Conservation (phyloP, 306 rosid species). For the Lathyrus oleraceus region DNA sequence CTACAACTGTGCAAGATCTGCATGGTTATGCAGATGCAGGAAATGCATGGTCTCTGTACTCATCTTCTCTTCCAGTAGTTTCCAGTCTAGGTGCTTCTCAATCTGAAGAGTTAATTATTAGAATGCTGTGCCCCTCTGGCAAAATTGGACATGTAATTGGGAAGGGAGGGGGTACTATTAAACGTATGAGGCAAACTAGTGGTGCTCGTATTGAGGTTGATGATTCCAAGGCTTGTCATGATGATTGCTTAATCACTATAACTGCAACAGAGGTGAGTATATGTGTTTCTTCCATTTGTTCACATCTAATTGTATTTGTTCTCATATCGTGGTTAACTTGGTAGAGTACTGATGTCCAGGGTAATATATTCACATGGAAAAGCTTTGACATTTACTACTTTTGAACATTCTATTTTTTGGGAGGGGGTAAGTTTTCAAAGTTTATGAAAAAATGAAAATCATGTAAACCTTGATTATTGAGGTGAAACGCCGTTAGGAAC, state of each 20-base stretch:
- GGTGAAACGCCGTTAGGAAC: too few species aligned
- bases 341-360: neutral
- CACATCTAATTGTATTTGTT: constrained; percentile 23
- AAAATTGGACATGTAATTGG: constrained; percentile 97
- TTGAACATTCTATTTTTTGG: too few species aligned
- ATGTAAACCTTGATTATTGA: too few species aligned
- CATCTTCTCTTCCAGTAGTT: constrained; percentile 81
- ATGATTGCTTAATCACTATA: constrained; percentile 74
- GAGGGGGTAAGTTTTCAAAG: too few species aligned
- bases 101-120: constrained; percentile 55
- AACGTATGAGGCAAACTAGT: constrained; percentile 83
- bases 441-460: too few species aligned
- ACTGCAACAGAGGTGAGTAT: constrained; percentile 71
- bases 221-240: constrained; percentile 71
- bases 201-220: constrained; percentile 94
- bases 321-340: constrained; percentile 18
- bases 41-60: constrained; percentile 72
- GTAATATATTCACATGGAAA: too few species aligned
- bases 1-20: constrained; percentile 73
- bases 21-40: constrained; percentile 75
- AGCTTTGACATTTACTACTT: too few species aligned
- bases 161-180: constrained; percentile 89
- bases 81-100: constrained; percentile 58
- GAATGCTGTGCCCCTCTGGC: constrained; percentile 78
- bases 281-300: constrained; percentile 21